A percentile compares a stretch with the other conserved stretches of the same genome.
These are phyloP conservation scores for Capsicum chinense DNA, from an alignment of 257 asterid genomes.

Conservation along the genomic window DNA sequence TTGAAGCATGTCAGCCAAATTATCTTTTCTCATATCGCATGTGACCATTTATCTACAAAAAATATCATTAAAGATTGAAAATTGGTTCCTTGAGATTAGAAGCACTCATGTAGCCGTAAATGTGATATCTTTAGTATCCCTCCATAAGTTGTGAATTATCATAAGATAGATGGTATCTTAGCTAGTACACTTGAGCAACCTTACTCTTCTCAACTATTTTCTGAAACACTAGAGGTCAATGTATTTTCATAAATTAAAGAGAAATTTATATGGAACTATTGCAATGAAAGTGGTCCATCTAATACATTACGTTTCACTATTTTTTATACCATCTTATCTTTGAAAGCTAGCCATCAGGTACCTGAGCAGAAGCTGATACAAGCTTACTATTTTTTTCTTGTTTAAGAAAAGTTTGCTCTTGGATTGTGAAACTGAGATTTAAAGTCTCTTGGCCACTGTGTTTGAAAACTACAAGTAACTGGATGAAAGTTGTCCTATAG, in stretches of 20 bases:
- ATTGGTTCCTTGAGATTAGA: not conserved
- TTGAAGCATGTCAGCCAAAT: not conserved
- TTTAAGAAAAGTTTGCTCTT: constrained; percentile 86
- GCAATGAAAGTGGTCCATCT: not conserved
- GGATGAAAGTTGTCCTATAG: constrained; percentile 73
- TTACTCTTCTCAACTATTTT: constrained; percentile 6
- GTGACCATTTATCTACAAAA: too few species aligned
- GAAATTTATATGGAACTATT: not conserved
- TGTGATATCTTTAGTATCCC: not conserved
- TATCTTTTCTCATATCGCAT: too few species aligned
- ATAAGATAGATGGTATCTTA: not conserved
- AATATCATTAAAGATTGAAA: too few species aligned
- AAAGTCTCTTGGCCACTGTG: constrained; percentile 77
- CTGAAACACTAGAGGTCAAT: not conserved
- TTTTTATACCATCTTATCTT: not conserved
- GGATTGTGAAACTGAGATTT: constrained; percentile 84
- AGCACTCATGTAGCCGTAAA: not conserved
- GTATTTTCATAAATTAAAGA: constrained; percentile 10
- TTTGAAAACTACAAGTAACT: constrained; percentile 85
- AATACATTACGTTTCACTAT: not conserved
- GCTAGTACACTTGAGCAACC: not conserved
- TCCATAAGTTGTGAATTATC: not conserved
- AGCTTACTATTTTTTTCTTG: not conserved
- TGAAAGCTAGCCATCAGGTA: not conserved
- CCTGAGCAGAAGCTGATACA: constrained; percentile 11